Conservation (phyloP, 2,329 filamentous ascomycete genomes). For the Dothiorella sarmentorum region DNA sequence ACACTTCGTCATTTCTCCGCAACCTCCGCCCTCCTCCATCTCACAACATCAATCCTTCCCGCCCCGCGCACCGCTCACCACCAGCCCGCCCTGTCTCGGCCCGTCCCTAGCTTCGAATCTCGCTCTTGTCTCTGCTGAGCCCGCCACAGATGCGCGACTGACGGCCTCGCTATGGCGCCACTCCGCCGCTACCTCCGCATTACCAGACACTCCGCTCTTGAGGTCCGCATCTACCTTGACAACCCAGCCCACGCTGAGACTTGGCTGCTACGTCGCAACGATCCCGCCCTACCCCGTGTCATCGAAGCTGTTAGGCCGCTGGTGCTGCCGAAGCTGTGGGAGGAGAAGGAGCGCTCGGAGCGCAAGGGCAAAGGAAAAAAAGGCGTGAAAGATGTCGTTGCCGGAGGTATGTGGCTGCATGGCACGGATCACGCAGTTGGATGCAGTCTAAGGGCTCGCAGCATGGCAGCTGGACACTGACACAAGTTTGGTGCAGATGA, state of each 20-base stretch:
- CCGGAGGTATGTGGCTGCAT: constrained; percentile 57
- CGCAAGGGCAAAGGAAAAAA: constrained; percentile 62
- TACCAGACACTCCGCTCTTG: constrained; percentile 89
- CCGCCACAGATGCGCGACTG: neutral
- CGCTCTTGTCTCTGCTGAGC: neutral
- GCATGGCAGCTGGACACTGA: neutral
- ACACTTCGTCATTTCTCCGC: constrained; percentile 11
- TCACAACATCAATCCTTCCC: too few species aligned
- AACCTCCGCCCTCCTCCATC: neutral
- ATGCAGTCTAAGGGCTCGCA: neutral
- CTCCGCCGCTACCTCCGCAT: constrained; percentile 87
- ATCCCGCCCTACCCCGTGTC: constrained; percentile 75
- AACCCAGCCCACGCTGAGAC: constrained; percentile 77
- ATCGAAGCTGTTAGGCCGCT: constrained; percentile 81
- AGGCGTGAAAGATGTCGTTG: constrained; percentile 85
- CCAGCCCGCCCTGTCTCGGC: neutral
- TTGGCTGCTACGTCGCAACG: constrained; percentile 76
- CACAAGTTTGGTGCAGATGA: constrained; percentile 62
- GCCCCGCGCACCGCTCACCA: neutral
- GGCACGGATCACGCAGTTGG: neutral
- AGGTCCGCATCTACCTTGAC: constrained; percentile 93
- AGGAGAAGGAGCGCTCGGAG: constrained; percentile 65
- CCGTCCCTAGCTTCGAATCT: neutral
- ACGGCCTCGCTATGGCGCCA: constrained; percentile 65
- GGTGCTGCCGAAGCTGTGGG: constrained; percentile 84